phyloP scores from a whole-genome alignment of 2,329 filamentous ascomycete species.

The Verticillium alfalfae region DNA sequence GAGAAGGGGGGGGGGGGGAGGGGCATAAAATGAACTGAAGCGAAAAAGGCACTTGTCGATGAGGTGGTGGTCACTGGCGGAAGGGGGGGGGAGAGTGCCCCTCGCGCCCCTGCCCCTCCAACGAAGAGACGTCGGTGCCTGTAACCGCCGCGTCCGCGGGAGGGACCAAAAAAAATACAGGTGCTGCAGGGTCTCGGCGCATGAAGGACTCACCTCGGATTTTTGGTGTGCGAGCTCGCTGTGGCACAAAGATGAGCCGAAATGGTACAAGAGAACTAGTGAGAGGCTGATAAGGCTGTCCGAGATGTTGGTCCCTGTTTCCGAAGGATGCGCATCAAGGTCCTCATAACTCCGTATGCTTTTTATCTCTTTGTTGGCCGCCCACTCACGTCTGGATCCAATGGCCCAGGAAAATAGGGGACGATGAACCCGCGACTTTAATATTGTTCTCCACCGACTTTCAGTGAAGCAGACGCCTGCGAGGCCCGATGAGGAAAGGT shows the following conservation, averaged over 20 bases:
- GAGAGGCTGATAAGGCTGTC: not conserved
- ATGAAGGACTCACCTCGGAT: not conserved
- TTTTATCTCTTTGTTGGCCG: not conserved
- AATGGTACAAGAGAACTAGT: not conserved
- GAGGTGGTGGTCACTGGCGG: not conserved
- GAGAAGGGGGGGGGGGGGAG: not conserved
- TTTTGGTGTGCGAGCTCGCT: not conserved
- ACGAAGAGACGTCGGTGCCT: not conserved
- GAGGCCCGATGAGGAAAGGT: not conserved
- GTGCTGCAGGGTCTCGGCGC: not conserved
- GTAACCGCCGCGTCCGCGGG: not conserved
- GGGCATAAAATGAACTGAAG: not conserved
- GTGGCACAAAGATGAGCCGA: not conserved
- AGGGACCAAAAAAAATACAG: not conserved
- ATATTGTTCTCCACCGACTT: slow-evolving; percentile 12
- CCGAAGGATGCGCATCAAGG: not conserved
- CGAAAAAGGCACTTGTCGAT: not conserved
- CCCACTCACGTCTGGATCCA: not conserved
- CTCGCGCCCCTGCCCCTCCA: not conserved
- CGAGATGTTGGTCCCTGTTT: not conserved
- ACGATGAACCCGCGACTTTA: slow-evolving; percentile 4
- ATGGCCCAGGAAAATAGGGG: not conserved
- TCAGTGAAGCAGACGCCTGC: slow-evolving; percentile 8
- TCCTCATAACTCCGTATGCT: not conserved
- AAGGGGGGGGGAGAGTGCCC: not conserved